These are phyloP conservation scores for Tulasnella sp. DNA, from an alignment of 768 basidiomycete genomes.

Conservation along the genomic window DNA sequence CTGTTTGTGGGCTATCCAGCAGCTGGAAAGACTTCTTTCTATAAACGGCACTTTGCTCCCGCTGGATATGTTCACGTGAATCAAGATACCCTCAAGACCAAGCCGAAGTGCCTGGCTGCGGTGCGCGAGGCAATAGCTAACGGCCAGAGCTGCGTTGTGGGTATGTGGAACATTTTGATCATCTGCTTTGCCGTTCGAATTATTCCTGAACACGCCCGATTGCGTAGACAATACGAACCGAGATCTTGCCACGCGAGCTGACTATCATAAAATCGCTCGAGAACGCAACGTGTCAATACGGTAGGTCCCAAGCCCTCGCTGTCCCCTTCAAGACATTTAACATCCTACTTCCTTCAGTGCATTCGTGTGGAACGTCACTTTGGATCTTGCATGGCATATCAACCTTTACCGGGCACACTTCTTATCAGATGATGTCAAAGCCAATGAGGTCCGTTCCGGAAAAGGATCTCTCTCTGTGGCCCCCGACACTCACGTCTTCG, in stretches of 20 bases:
- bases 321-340: background rate
- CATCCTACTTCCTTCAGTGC: conserved; percentile 40
- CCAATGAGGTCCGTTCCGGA: conserved; percentile 19
- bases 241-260: conserved; percentile 54
- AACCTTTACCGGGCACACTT: conserved; percentile 73
- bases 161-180: conserved; percentile 36
- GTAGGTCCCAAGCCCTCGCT: conserved; percentile 31
- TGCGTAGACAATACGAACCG: conserved; percentile 86
- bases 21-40: conserved; percentile 80
- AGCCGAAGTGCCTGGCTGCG: conserved; percentile 63
- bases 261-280: conserved; percentile 62
- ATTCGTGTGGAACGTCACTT: conserved; percentile 62
- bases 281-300: conserved; percentile 48
- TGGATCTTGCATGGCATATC: conserved; percentile 89
- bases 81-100: conserved; percentile 71
- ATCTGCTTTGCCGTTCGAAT: background rate
- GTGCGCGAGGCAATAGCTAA: conserved; percentile 47
- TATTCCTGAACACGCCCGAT: background rate
- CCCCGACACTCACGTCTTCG: background rate
- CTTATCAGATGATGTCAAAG: conserved; percentile 25
- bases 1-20: conserved; percentile 57
- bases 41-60: conserved; percentile 54
- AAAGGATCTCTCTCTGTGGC: background rate
- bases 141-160: conserved; percentile 67
- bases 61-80: conserved; percentile 75